These are phyloP conservation scores for Trichoderma asperellum DNA, from an alignment of 2,329 filamentous ascomycete species.

Conservation along the genomic window DNA sequence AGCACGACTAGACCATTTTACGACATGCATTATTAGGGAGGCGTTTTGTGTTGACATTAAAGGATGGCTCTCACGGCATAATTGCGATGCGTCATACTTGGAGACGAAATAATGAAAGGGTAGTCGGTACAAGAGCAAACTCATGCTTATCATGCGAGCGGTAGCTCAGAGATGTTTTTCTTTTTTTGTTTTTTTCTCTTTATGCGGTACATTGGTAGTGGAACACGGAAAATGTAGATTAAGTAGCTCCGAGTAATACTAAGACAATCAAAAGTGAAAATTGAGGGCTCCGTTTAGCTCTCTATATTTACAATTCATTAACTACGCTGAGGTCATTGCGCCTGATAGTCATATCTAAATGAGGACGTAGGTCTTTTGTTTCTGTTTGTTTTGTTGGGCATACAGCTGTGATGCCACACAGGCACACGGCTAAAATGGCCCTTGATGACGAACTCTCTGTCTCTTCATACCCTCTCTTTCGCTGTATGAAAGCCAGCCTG, in stretches of 20 bases:
- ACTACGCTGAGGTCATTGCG: conserved; percentile 23
- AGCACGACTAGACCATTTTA: conserved; percentile 10
- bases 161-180: neutral
- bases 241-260: neutral
- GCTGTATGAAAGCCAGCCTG: neutral
- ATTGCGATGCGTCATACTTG: neutral
- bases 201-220: neutral
- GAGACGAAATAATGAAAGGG: conserved; percentile 2
- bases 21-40: neutral
- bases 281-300: conserved; percentile 19
- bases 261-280: conserved; percentile 9
- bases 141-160: neutral
- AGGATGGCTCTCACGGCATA: neutral
- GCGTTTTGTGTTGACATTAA: neutral
- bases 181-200: neutral
- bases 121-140: neutral
- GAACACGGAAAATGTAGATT: neutral
- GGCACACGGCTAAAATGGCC: neutral
- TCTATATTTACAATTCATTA: conserved; percentile 25
- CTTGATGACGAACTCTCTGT: neutral
- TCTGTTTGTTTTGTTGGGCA: conserved; percentile 2
- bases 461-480: neutral
- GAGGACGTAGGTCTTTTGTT: conserved; percentile 4
- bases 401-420: conserved; percentile 5
- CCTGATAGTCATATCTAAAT: conserved; percentile 9